phyloP scores from a whole-genome alignment of 805 yeast genomes.

The Nakazawaea wyomingensis region DNA sequence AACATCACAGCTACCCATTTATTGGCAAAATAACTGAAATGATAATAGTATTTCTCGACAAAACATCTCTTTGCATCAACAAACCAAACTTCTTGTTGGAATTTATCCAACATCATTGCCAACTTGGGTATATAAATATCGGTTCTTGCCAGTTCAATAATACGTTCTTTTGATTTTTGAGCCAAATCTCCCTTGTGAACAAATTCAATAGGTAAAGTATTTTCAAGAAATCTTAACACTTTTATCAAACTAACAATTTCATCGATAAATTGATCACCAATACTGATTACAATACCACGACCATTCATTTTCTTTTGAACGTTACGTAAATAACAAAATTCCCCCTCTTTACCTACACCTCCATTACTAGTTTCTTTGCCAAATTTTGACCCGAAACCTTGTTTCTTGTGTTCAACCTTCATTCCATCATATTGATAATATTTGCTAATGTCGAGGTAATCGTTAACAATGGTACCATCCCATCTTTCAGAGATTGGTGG shows the following conservation, averaged over 20 bases:
- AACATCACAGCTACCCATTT: constrained; percentile 56
- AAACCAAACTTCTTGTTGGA: constrained; percentile 24
- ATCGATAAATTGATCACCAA: constrained; percentile 37
- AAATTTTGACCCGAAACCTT: neutral
- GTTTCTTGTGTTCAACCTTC: constrained; percentile 15
- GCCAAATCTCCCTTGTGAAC: constrained; percentile 39
- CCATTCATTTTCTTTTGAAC: constrained; percentile 31
- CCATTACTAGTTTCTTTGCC: too few species aligned
- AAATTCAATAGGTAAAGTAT: constrained; percentile 44
- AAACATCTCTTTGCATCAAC: constrained; percentile 29
- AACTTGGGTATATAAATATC: constrained; percentile 4
- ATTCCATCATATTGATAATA: constrained; percentile 15
- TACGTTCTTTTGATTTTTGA: constrained; percentile 24
- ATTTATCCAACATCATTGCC: constrained; percentile 7
- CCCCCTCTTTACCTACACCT: too few species aligned
- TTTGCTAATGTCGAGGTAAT: constrained; percentile 10
- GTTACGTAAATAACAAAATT: constrained; percentile 22
- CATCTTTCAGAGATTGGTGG: constrained; percentile 24
- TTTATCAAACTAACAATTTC: constrained; percentile 45
- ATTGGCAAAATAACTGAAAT: constrained; percentile 27
- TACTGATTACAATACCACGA: constrained; percentile 51
- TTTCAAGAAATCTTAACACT: constrained; percentile 44
- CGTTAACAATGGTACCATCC: constrained; percentile 10
- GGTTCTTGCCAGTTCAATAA: constrained; percentile 32
- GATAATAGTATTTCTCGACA: constrained; percentile 19